These are phyloP conservation scores for Kitagawia praeruptora DNA, from an alignment of 129 eudicot species.

Conservation along the genomic window DNA sequence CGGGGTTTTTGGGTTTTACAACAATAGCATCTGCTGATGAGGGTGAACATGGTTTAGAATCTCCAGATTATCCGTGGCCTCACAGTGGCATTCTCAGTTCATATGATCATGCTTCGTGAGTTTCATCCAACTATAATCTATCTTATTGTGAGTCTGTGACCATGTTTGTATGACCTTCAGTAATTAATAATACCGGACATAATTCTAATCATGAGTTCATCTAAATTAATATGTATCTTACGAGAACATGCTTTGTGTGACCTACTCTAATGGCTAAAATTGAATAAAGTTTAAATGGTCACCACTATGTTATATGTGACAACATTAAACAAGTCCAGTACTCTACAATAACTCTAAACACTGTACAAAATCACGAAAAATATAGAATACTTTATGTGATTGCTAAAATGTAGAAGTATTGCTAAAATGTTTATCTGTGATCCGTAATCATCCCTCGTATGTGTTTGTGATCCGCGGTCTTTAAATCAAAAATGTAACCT, in stretches of 20 bases:
- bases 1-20: constrained; percentile 38
- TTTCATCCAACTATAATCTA: neutral
- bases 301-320: neutral
- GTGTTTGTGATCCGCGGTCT: too few species aligned
- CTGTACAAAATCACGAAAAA: neutral
- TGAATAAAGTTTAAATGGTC: neutral
- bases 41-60: constrained; percentile 44
- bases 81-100: constrained; percentile 58
- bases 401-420: too few species aligned
- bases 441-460: constrained; percentile 59
- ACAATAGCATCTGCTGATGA: constrained; percentile 48
- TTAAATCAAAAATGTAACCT: too few species aligned
- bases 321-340: neutral
- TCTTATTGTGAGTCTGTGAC: neutral
- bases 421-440: constrained; percentile 4
- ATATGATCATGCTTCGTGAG: constrained; percentile 56
- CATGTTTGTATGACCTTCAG: neutral
- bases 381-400: neutral
- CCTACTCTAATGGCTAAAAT: neutral
- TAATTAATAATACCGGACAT: neutral
- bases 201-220: constrained; percentile 13
- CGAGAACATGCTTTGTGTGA: neutral
- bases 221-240: neutral
- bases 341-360: neutral
- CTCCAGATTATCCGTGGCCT: constrained; percentile 51